A percentile compares a stretch with the other conserved stretches of the same genome.
phyloP scores from a whole-genome alignment of 2,329 filamentous ascomycete species.

The Beauveria pseudobassiana region DNA sequence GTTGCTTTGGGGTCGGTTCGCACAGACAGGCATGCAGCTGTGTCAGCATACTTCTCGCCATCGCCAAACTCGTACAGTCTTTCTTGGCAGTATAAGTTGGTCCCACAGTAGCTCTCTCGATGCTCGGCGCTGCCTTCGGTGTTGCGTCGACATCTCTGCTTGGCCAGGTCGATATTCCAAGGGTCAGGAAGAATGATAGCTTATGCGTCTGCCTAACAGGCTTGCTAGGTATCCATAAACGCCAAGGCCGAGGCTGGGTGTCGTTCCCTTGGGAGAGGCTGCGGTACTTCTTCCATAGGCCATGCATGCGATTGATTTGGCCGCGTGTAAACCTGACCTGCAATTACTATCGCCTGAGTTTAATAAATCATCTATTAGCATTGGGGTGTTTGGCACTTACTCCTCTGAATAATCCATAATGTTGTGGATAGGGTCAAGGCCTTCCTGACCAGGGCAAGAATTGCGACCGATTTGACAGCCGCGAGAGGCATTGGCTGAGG shows the following conservation, averaged over 20 bases:
- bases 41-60: neutral
- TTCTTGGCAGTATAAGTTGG: neutral
- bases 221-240: neutral
- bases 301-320: neutral
- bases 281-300: neutral
- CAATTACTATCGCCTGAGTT: neutral
- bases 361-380: neutral
- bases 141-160: neutral
- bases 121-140: neutral
- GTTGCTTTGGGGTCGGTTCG: neutral
- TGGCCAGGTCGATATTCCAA: neutral
- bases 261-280: neutral
- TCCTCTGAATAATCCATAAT: neutral
- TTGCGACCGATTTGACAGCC: too few relatives aligned
- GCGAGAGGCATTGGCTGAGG: too few relatives aligned
- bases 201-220: neutral
- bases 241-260: neutral
- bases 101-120: neutral
- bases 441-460: too few relatives aligned
- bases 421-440: too few relatives aligned
- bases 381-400: neutral
- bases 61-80: neutral
- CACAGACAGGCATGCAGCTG: neutral
- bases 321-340: neutral
- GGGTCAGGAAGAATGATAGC: neutral